Percentiles rank a stretch among this genome's conserved stretches.
These are phyloP conservation scores for Solanum chmielewskii DNA, from an alignment of 257 asterid species.

Conservation along the genomic window DNA sequence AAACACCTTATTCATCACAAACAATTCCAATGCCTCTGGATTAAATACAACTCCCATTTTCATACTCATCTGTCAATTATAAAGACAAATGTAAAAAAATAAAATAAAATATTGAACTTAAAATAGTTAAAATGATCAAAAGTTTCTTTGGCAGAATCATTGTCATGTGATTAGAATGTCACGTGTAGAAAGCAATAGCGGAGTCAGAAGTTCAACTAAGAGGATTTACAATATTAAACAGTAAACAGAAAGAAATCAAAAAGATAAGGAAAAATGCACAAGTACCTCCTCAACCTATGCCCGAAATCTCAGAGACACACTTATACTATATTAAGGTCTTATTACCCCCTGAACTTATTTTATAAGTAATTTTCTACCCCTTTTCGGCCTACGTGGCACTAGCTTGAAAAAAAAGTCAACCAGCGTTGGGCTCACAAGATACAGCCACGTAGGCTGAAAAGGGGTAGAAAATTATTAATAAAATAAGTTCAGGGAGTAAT, in stretches of 20 bases:
- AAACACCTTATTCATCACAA: constrained; percentile 65
- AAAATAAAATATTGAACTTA: too few relatives aligned
- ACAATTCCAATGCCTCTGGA: constrained; percentile 81
- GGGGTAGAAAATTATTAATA: too few relatives aligned
- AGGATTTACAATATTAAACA: not conserved
- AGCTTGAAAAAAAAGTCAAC: too few relatives aligned
- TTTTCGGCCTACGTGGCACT: too few relatives aligned
- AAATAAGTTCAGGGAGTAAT: too few relatives aligned
- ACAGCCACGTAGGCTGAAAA: too few relatives aligned
- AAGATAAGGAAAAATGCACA: not conserved
- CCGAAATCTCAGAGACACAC: too few relatives aligned
- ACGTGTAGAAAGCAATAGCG: rapidly evolving
- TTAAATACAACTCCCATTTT: constrained; percentile 78
- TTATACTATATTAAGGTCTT: too few relatives aligned
- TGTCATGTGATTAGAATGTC: not conserved
- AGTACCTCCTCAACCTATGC: too few relatives aligned
- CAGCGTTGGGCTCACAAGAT: too few relatives aligned
- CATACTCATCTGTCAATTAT: constrained; percentile 50
- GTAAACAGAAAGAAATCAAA: not conserved
- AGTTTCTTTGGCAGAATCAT: not conserved
- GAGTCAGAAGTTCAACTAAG: not conserved
- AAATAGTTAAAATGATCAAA: not conserved
- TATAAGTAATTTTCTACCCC: too few relatives aligned
- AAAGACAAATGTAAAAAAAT: not conserved
- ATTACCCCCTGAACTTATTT: too few relatives aligned